Conservation (phyloP, 2,329 filamentous ascomycete genomes). For the Pseudocercospora vitis region DNA sequence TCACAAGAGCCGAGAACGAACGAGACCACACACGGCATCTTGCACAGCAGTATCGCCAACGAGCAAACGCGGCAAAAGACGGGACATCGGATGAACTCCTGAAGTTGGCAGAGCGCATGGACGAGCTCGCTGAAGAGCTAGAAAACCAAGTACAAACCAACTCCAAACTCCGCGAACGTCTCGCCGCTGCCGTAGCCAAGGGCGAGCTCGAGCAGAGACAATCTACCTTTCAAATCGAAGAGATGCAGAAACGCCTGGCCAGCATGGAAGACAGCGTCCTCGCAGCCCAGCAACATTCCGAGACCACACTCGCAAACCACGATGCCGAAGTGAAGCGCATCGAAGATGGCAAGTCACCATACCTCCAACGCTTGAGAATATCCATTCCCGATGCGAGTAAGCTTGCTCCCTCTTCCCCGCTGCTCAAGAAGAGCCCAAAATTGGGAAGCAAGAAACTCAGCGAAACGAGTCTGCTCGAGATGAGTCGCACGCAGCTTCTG, state of each 20-base stretch:
- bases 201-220: conserved; percentile 80
- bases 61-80: conserved; percentile 57
- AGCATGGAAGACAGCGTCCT: conserved; percentile 81
- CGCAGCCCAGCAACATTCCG: conserved; percentile 78
- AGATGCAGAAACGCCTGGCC: conserved; percentile 78
- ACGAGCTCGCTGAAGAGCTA: conserved; percentile 76
- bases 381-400: conserved; percentile 53
- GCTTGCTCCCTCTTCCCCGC: conserved; percentile 54
- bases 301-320: conserved; percentile 77
- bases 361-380: conserved; percentile 68
- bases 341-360: conserved; percentile 72
- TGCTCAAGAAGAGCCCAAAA: conserved; percentile 51
- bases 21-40: conserved; percentile 70
- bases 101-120: conserved; percentile 72
- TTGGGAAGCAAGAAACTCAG: conserved; percentile 60
- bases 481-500: conserved; percentile 70
- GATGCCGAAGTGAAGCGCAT: conserved; percentile 80
- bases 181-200: conserved; percentile 75
- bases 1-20: conserved; percentile 68
- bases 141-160: conserved; percentile 79
- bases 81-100: conserved; percentile 60
- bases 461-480: conserved; percentile 57
- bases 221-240: conserved; percentile 78
- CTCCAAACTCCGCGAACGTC: conserved; percentile 68
- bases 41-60: conserved; percentile 60